Percentiles rank a stretch among this genome's conserved stretches.
Conservation (phyloP, 177 flowering plant species). For the Vitis hybrid region DNA sequence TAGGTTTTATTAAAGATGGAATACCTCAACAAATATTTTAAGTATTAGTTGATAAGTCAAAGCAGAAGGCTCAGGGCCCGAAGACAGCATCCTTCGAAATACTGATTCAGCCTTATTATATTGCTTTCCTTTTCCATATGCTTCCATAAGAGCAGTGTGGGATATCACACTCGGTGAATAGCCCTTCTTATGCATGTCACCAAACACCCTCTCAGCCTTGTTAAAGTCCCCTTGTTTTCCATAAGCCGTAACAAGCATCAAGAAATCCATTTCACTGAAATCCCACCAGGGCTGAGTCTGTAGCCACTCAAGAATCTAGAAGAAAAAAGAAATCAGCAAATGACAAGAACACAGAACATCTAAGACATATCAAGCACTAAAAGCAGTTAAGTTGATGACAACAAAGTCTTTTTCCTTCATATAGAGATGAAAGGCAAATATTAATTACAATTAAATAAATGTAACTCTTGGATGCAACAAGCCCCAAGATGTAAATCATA, state of each 20-base stretch:
- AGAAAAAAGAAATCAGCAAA: constrained; percentile 11
- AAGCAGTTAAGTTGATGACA: neutral
- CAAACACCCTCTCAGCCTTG: constrained; percentile 66
- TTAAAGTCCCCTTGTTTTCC: constrained; percentile 89
- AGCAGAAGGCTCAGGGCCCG: constrained; percentile 95
- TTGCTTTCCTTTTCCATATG: constrained; percentile 88
- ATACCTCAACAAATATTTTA: constrained; percentile 83
- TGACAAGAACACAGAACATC: neutral
- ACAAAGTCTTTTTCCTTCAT: no score
- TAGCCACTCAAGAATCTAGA: constrained; percentile 95
- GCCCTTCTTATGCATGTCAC: constrained; percentile 75
- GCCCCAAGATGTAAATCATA: no score
- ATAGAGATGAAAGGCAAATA: no score
- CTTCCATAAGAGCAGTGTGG: constrained; percentile 95
- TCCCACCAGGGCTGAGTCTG: constrained; percentile 93
- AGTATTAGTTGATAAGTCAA: constrained; percentile 92
- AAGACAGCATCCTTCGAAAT: constrained; percentile 87
- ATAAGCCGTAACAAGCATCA: constrained; percentile 94
- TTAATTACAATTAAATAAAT: no score
- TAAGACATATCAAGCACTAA: neutral
- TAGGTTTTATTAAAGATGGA: neutral
- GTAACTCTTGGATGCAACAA: no score
- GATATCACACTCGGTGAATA: constrained; percentile 76
- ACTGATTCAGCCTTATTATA: constrained; percentile 81
- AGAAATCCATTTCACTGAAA: constrained; percentile 81